phyloP scores from a whole-genome alignment of 345 rosid species.

The Anacardium occidentale region DNA sequence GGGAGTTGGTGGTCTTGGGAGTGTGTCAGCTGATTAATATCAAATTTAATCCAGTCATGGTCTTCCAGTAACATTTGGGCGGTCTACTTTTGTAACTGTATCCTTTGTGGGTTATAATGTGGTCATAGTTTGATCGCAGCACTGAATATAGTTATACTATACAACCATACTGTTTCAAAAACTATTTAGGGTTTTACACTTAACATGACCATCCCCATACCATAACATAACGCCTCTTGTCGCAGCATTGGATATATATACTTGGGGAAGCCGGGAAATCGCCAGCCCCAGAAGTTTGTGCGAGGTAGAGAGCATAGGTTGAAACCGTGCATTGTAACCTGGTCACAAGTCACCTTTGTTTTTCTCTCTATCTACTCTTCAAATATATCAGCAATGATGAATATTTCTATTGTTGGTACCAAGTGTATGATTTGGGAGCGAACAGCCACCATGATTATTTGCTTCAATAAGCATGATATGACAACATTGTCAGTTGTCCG shows the following conservation, averaged over 20 bases:
- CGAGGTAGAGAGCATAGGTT: background rate
- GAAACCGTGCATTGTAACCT: background rate
- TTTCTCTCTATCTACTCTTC: background rate
- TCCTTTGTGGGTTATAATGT: background rate
- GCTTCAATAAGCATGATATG: background rate
- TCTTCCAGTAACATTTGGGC: constrained; percentile 6
- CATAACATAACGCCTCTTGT: background rate
- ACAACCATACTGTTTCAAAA: background rate
- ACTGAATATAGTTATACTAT: background rate
- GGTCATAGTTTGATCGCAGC: background rate
- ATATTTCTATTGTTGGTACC: background rate
- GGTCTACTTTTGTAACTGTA: background rate
- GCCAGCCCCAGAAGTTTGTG: constrained; percentile 9
- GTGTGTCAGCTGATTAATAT: constrained; percentile 76
- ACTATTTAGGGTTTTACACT: background rate
- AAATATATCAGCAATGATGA: background rate
- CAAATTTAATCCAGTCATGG: background rate
- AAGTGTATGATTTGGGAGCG: background rate
- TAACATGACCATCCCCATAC: background rate
- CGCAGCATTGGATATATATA: background rate
- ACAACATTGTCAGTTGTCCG: background rate
- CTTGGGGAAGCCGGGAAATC: background rate
- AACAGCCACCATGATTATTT: background rate
- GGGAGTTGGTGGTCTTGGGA: constrained; percentile 99
- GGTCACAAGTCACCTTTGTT: background rate